Conservation (phyloP, 2,329 filamentous ascomycete species). For the Pseudogymnoascus sp. region DNA sequence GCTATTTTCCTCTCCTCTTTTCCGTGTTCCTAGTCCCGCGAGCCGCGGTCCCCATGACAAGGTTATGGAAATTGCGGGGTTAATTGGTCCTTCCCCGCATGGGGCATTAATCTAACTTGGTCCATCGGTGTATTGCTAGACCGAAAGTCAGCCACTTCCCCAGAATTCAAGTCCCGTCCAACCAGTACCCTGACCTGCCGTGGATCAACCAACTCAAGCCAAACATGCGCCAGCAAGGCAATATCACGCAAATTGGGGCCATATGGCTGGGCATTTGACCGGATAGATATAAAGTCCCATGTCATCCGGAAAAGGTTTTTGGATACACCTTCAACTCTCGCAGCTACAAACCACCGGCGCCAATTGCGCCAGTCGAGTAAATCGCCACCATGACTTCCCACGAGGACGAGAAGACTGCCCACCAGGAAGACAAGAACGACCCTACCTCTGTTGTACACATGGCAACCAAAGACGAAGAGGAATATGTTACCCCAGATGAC, state of each 20-base stretch:
- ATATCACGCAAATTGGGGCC: not conserved
- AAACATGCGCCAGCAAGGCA: not conserved
- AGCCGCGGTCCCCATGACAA: not conserved
- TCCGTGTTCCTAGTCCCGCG: not conserved
- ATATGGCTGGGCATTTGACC: not conserved
- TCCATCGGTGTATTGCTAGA: not conserved
- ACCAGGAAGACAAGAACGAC: conserved; percentile 5
- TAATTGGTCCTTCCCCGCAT: not conserved
- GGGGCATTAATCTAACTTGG: not conserved
- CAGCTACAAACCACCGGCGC: not conserved
- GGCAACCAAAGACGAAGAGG: conserved; percentile 4
- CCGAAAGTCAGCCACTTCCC: not conserved
- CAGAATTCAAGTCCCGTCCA: not conserved
- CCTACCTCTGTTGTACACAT: not conserved
- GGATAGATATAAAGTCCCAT: conserved; percentile 1
- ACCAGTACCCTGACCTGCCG: not conserved
- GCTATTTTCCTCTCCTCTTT: not conserved
- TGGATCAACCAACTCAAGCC: not conserved
- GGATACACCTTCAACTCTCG: not conserved
- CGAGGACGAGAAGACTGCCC: conserved; percentile 1
- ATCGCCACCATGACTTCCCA: not conserved
- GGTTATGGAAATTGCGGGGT: not conserved
- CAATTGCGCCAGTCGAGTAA: not conserved
- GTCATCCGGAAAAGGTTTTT: not conserved
- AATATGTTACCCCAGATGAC: conserved; percentile 9